Conservation (phyloP, 257 asterid species). For the Penstemon davidsonii region DNA sequence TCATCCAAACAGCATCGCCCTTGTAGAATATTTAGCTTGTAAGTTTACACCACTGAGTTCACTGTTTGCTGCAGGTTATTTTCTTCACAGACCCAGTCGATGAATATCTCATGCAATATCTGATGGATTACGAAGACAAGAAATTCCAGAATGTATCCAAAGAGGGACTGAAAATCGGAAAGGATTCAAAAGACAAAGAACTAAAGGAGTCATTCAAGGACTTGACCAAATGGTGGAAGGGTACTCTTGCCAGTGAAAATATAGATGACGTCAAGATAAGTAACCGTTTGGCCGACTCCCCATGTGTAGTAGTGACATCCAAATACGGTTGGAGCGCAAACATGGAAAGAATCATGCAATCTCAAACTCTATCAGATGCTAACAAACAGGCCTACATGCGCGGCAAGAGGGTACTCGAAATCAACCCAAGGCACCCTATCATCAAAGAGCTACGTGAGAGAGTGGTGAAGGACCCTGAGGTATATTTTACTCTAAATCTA, state of each 20-base stretch:
- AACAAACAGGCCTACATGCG: conserved; percentile 86
- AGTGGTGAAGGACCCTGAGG: conserved; percentile 69
- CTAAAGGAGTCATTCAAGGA: conserved; percentile 81
- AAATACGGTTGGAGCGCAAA: conserved; percentile 88
- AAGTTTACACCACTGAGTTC: background rate
- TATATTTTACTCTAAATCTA: conserved; percentile 17
- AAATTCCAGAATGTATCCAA: conserved; percentile 93
- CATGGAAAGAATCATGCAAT: conserved; percentile 95
- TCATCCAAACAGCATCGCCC: background rate
- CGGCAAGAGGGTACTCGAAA: conserved; percentile 91
- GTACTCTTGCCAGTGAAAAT: conserved; percentile 72
- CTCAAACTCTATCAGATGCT: conserved; percentile 85
- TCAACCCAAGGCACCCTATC: conserved; percentile 88
- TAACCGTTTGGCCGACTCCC: conserved; percentile 82
- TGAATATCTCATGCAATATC: conserved; percentile 88
- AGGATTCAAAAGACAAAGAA: conserved; percentile 79
- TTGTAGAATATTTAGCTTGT: background rate
- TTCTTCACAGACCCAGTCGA: conserved; percentile 91
- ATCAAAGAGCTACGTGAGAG: conserved; percentile 87
- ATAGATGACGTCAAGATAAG: conserved; percentile 87
- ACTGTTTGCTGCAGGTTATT: conserved; percentile 55
- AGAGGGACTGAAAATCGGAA: conserved; percentile 83
- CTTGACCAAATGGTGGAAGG: conserved; percentile 93
- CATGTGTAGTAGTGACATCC: conserved; percentile 89
- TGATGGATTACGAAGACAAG: conserved; percentile 90